Evolutionary conservation across 179 eudicot species (phyloP).

Genomic region (Spinacia oleracea): DNA sequence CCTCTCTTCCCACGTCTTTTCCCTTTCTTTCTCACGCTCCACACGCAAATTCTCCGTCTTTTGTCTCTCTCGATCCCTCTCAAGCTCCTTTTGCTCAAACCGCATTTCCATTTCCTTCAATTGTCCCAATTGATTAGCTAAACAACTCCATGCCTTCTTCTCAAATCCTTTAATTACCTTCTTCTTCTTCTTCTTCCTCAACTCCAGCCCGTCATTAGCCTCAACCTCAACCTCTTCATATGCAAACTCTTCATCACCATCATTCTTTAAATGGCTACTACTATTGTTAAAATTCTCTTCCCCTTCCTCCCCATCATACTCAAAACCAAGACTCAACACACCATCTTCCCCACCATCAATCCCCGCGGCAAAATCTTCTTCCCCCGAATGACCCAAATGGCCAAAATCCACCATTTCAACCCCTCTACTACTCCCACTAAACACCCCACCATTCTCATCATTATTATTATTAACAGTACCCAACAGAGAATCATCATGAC

Average conservation of each 20-base stretch:
- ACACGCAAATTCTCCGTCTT: constrained; percentile 43
- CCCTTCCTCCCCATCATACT: constrained; percentile 65
- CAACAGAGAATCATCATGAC: constrained; percentile 47
- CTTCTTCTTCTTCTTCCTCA: constrained; percentile 73
- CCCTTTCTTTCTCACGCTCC: constrained; percentile 58
- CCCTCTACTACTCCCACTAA: constrained; percentile 59
- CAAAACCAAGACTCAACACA: constrained; percentile 76
- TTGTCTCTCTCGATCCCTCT: constrained; percentile 69
- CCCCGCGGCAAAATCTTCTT: constrained; percentile 59
- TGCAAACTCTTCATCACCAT: constrained; percentile 62
- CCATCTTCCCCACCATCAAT: constrained; percentile 75
- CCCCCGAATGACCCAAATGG: constrained; percentile 53
- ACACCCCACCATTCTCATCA: constrained; percentile 50
- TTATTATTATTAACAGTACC: constrained; percentile 39
- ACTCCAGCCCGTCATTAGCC: constrained; percentile 56
- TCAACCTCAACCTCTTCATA: constrained; percentile 75
- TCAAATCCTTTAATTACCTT: constrained; percentile 57
- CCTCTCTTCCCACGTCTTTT: constrained; percentile 55
- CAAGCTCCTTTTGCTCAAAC: constrained; percentile 66
- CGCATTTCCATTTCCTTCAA: constrained; percentile 70
- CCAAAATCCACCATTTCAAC: constrained; percentile 56
- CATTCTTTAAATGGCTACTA: constrained; percentile 55
- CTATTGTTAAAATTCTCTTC: constrained; percentile 51
- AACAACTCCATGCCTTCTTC: constrained; percentile 67
- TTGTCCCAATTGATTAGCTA: constrained; percentile 57